phyloP scores from a whole-genome alignment of 805 yeast genomes.

The Kodamaea kakaduensis region DNA sequence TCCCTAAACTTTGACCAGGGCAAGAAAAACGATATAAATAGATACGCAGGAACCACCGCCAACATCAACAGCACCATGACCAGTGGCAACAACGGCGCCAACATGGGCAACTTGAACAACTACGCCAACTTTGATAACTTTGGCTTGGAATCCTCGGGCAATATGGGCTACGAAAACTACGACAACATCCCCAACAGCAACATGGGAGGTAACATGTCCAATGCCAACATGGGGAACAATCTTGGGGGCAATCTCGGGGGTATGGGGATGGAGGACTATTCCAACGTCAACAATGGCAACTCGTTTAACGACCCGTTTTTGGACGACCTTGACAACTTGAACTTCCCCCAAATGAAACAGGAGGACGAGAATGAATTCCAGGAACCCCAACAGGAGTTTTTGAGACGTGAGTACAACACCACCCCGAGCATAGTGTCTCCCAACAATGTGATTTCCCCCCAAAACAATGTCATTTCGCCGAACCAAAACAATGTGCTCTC shows the following conservation, averaged over 20 bases:
- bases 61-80: conserved; percentile 4
- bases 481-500: too few relatives aligned
- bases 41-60: conserved; percentile 1
- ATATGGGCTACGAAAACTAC: background rate
- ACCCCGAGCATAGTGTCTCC: too few relatives aligned
- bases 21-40: background rate
- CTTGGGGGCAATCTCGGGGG: too few relatives aligned
- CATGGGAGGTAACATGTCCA: conserved; percentile 3
- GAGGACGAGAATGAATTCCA: too few relatives aligned
- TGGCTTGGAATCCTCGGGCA: too few relatives aligned
- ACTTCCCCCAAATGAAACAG: conserved; percentile 12
- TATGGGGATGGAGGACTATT: too few relatives aligned
- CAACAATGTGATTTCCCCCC: background rate
- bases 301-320: conserved; percentile 29
- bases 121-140: conserved; percentile 4
- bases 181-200: conserved; percentile 2
- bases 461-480: background rate
- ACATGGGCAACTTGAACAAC: conserved; percentile 9
- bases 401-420: conserved; percentile 6
- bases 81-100: conserved; percentile 1
- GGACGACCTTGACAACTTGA: conserved; percentile 26
- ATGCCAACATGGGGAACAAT: too few relatives aligned
- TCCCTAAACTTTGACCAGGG: conserved; percentile 6
- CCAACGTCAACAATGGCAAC: conserved; percentile 1
- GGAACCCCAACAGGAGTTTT: background rate